Conservation (phyloP, 78 protist species). For the Dictyostelium citrinum region DNA sequence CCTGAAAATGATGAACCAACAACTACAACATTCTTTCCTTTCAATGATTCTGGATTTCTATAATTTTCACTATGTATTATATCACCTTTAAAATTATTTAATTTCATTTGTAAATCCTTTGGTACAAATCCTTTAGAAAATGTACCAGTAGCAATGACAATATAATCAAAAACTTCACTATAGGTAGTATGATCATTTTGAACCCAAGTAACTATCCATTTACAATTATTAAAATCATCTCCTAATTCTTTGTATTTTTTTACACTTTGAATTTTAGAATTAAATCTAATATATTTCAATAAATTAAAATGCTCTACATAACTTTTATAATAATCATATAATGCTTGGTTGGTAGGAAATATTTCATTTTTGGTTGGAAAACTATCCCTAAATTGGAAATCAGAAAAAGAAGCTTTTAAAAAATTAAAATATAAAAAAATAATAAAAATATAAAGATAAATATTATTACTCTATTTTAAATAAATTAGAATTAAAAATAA, state of each 20-base stretch:
- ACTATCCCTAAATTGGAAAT: neutral
- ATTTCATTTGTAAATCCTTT: neutral
- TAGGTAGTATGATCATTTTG: neutral
- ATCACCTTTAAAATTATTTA: neutral
- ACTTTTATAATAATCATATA: neutral
- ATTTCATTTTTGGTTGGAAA: neutral
- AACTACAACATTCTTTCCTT: neutral
- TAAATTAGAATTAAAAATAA: too few species aligned
- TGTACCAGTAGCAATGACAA: neutral
- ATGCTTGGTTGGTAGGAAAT: neutral
- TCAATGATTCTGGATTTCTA: neutral
- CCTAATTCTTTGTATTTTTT: neutral
- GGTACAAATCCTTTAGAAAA: neutral
- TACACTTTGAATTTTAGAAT: neutral
- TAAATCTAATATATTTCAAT: neutral
- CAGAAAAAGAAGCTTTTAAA: neutral
- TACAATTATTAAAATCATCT: neutral
- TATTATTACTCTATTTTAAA: too few species aligned
- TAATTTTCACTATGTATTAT: neutral
- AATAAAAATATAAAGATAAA: too few species aligned
- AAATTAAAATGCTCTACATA: neutral
- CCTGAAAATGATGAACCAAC: neutral
- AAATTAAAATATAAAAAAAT: too few species aligned
- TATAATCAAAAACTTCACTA: neutral
- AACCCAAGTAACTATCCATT: neutral